Conservation (phyloP, 1,139 yeast species). For the Lodderomyces parapsilosis region DNA sequence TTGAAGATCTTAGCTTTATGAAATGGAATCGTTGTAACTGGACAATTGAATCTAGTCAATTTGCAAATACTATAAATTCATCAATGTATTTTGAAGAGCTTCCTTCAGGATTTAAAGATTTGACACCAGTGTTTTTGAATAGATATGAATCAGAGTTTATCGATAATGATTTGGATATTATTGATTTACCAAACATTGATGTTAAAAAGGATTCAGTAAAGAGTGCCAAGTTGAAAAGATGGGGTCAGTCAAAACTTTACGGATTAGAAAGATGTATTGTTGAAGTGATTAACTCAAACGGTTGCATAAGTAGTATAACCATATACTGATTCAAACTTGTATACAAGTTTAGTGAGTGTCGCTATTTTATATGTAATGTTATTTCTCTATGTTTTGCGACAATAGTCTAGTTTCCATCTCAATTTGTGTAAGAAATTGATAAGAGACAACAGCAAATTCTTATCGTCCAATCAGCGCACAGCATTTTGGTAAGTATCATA, state of each 20-base stretch:
- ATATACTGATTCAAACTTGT: no score
- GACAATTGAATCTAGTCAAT: conserved; percentile 17
- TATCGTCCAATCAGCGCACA: background rate
- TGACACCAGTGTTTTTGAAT: conserved; percentile 47
- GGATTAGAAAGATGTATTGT: conserved; percentile 48
- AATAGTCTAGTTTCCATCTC: no score
- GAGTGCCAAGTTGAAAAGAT: conserved; percentile 25
- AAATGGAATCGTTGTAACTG: conserved; percentile 50
- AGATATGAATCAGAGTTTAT: conserved; percentile 50
- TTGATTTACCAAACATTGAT: conserved; percentile 19
- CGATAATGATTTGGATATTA: conserved; percentile 38
- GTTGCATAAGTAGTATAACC: conserved; percentile 15
- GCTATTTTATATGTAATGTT: background rate
- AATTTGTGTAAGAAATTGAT: background rate
- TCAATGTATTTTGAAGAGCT: conserved; percentile 35
- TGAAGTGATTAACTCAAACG: conserved; percentile 44
- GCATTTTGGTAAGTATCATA: no score
- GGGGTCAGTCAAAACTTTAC: conserved; percentile 56
- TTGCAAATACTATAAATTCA: conserved; percentile 21
- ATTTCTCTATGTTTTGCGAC: background rate
- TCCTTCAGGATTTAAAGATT: conserved; percentile 20
- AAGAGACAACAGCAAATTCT: background rate
- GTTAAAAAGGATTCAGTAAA: conserved; percentile 1
- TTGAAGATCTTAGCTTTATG: conserved; percentile 48
- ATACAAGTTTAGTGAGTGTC: no score